phyloP scores from a whole-genome alignment of 148 eudicot genomes.

The Dianthus caryophyllus region DNA sequence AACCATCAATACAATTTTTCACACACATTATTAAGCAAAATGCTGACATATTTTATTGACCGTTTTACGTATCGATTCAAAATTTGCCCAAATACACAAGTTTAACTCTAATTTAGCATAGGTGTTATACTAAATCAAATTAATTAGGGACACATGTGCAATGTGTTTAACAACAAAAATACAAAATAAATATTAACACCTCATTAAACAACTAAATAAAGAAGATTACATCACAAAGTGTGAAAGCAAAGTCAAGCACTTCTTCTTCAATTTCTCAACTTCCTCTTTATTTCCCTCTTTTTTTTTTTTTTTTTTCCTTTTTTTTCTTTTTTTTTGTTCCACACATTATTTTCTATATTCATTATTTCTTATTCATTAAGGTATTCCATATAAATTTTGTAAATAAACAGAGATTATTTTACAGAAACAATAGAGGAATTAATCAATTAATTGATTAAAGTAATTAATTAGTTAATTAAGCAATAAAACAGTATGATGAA shows the following conservation, averaged over 20 bases:
- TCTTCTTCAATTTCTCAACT: constrained; percentile 15
- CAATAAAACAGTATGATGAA: constrained; percentile 33
- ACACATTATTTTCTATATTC: neutral
- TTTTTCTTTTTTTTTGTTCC: constrained; percentile 2
- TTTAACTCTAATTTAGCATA: no score
- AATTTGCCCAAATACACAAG: no score
- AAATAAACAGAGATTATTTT: neutral
- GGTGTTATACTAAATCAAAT: no score
- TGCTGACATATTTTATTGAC: no score
- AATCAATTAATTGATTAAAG: no score
- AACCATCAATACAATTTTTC: no score
- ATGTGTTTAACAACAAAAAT: neutral
- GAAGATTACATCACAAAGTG: neutral
- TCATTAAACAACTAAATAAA: neutral
- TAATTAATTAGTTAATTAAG: no score
- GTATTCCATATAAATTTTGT: constrained; percentile 11
- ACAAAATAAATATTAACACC: neutral
- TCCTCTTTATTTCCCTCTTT: constrained; percentile 5
- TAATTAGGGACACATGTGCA: neutral
- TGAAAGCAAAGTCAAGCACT: constrained; percentile 10
- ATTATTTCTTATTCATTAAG: neutral
- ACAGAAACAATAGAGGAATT: neutral
- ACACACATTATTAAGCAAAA: no score
- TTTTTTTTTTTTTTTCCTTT: constrained; percentile 7
- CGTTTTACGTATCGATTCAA: no score